Conservation (phyloP, 768 basidiomycete genomes). For the Neoboletus subvelutipes region DNA sequence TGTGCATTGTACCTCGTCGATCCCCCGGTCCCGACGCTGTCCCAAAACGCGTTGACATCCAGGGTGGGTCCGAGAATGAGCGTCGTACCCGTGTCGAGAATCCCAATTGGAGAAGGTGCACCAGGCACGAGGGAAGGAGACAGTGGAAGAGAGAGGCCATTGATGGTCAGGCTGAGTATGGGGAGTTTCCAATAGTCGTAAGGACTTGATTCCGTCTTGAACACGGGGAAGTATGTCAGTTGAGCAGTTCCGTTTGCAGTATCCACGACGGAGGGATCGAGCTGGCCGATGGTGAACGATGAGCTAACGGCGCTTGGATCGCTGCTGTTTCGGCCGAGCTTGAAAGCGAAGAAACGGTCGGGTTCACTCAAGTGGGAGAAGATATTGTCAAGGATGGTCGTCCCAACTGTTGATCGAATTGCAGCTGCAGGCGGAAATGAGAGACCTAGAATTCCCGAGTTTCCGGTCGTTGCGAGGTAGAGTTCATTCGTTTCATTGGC, state of each 20-base stretch:
- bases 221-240: slow-evolving; percentile 42
- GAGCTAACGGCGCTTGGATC: slow-evolving; percentile 30
- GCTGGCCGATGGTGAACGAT: slow-evolving; percentile 51
- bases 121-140: slow-evolving; percentile 46
- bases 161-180: slow-evolving; percentile 44
- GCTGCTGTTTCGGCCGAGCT: slow-evolving; percentile 39
- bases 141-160: slow-evolving; percentile 40
- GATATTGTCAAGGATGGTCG: slow-evolving; percentile 48
- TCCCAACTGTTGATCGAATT: slow-evolving; percentile 45
- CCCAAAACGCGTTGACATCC: slow-evolving; percentile 56
- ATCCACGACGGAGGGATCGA: slow-evolving; percentile 36
- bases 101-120: slow-evolving; percentile 46
- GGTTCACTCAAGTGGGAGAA: slow-evolving; percentile 41
- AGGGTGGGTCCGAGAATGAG: slow-evolving; percentile 51
- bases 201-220: slow-evolving; percentile 30
- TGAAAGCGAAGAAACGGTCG: slow-evolving; percentile 50
- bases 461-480: slow-evolving; percentile 43
- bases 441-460: slow-evolving; percentile 58
- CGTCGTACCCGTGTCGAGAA: slow-evolving; percentile 65
- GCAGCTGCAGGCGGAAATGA: slow-evolving; percentile 48
- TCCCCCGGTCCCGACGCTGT: slow-evolving; percentile 41
- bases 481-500: slow-evolving; percentile 45
- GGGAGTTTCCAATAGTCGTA: slow-evolving; percentile 64
- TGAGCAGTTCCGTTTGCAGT: slow-evolving; percentile 30
- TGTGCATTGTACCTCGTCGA: slow-evolving; percentile 37